Evolutionary conservation across 331 rosid genomes (phyloP), one percentile per base, ranked within the genome.

Genomic region (Saraca asoca): DNA sequence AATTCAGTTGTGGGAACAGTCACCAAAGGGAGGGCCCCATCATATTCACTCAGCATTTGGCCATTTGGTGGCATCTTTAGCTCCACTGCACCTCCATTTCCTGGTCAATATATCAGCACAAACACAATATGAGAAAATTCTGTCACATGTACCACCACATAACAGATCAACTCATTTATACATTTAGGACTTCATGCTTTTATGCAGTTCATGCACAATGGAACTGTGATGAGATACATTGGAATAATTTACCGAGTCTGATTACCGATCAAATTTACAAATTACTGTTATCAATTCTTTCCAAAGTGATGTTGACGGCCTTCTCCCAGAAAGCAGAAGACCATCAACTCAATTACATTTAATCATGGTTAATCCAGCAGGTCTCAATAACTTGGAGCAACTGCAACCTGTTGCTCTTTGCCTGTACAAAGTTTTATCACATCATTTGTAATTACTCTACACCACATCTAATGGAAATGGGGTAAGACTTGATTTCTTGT

Each of bases 1-100:
- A 82, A 89, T 52, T 84, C 91, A 18, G 88, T 44, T 68, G 83
- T 15, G 68, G 96, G 91, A 78, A 92, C 90, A 19, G 88, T 82
- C 60, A 85, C 95, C 86, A 87, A 78, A 78, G 96, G 95, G 46
- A 92, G 89, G 48, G 83, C 77, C 16, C 83, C 82, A 12, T 85
- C 79, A 61, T 88, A 81, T 62, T 78, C 96, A 72, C 63, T 55
- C 71, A 79, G 51, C 80, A 70, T 71, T 76, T 83, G 96, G 38
- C 84, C 81, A 55, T 80, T 76, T 43, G 87, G 81, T 44, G 84
- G 88, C 74, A 88, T 78, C 64, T 88, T 85, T 20, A 75, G 71
- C 50, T 87, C 88, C 83, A 80, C 62, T 20, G 71, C 35, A 62
- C 73, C 79, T 75, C 83, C 89, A 58, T 70, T 82, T 64, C 94